phyloP scores from a whole-genome alignment of 2,329 filamentous ascomycete genomes.

The Phyllosticta capitalensis region DNA sequence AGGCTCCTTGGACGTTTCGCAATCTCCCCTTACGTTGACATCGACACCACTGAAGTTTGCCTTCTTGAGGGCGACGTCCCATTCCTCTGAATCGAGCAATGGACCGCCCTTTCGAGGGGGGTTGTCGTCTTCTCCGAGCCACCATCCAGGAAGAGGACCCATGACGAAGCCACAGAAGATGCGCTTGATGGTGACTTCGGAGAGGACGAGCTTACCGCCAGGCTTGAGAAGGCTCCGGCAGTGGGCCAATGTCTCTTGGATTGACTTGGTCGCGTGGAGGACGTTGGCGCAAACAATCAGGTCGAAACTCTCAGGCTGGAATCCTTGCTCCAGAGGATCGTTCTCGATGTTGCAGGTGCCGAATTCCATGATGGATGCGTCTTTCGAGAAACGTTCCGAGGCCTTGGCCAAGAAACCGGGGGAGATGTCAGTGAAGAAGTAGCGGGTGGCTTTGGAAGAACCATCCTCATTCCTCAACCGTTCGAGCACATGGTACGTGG shows the following conservation, averaged over 20 bases:
- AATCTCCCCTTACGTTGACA: neutral
- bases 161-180: conserved; percentile 1
- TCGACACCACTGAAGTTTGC: conserved; percentile 1
- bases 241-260: conserved; percentile 13
- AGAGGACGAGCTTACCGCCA: conserved; percentile 34
- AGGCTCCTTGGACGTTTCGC: neutral
- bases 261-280: conserved; percentile 7
- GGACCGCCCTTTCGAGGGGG: conserved; percentile 21
- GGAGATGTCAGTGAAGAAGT: conserved; percentile 18
- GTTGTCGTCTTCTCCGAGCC: conserved; percentile 24
- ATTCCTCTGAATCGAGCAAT: neutral
- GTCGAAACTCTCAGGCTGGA: conserved; percentile 7
- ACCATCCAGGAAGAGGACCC: conserved; percentile 26
- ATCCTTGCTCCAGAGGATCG: conserved; percentile 7
- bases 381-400: neutral
- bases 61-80: neutral
- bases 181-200: conserved; percentile 12
- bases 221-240: conserved; percentile 21
- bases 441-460: neutral
- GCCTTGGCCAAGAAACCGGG: conserved; percentile 15
- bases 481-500: conserved; percentile 1
- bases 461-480: neutral
- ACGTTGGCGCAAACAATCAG: conserved; percentile 11
- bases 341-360: conserved; percentile 8
- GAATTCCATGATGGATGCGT: conserved; percentile 3